Conservation (phyloP, 225 moss, liverwort and hornwort genomes). For the Straminergon stramineum region DNA sequence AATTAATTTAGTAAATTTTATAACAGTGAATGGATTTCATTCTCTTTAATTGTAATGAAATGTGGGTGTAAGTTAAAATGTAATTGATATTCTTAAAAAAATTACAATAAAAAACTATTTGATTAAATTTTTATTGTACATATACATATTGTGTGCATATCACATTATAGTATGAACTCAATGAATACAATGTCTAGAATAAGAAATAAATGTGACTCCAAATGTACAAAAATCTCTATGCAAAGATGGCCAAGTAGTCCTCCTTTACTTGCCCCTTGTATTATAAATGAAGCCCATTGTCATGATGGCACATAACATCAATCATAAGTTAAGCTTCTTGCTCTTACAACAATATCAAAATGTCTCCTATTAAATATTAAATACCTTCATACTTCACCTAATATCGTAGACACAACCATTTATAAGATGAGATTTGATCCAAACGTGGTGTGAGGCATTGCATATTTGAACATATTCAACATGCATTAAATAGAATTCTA, state of each 20-base stretch:
- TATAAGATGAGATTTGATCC: neutral
- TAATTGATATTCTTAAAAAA: neutral
- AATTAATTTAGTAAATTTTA: neutral
- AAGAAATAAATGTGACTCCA: neutral
- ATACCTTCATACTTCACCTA: neutral
- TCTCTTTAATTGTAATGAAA: neutral
- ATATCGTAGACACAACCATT: neutral
- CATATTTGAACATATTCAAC: neutral
- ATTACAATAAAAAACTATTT: neutral
- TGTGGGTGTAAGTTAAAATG: neutral
- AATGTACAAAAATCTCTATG: neutral
- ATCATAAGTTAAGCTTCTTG: neutral
- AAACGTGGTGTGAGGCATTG: neutral
- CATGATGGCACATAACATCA: neutral
- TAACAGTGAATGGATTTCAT: neutral
- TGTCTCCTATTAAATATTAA: neutral
- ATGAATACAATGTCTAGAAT: neutral
- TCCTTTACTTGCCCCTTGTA: rapidly evolving
- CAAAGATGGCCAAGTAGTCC: neutral
- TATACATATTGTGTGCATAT: neutral
- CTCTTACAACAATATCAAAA: neutral
- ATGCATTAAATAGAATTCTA: neutral
- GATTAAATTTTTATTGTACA: neutral
- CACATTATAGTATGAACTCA: rapidly evolving
- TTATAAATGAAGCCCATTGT: neutral